Evolutionary conservation across 1,284 basidiomycete genomes (phyloP).

Genomic region (Apiotrichum brassicae): DNA sequence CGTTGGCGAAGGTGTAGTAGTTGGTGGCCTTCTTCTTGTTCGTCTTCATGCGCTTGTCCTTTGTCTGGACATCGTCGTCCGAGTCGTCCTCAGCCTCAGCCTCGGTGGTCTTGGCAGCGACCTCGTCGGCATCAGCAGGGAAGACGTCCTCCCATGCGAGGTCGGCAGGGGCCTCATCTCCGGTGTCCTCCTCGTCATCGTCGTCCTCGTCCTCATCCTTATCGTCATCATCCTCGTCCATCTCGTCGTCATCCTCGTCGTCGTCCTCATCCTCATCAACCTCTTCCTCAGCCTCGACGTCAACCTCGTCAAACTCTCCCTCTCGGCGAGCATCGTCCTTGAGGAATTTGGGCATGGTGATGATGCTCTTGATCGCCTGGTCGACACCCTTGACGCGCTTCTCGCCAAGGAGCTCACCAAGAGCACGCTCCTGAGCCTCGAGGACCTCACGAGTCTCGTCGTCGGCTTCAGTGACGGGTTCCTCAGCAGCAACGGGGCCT

Average conservation of each 20-base stretch:
- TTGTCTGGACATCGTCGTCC: slow-evolving; percentile 43
- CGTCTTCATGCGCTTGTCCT: slow-evolving; percentile 77
- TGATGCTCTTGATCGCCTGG: slow-evolving; percentile 54
- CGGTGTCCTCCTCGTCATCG: slow-evolving; percentile 24
- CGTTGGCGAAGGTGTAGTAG: slow-evolving; percentile 80
- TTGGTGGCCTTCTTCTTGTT: slow-evolving; percentile 89
- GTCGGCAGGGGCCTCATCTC: slow-evolving; percentile 52
- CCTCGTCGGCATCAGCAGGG: slow-evolving; percentile 46
- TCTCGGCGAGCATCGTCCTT: slow-evolving; percentile 46
- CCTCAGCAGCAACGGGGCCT: slow-evolving; percentile 23
- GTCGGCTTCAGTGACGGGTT: slow-evolving; percentile 25
- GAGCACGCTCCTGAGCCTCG: slow-evolving; percentile 38
- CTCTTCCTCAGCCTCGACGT: slow-evolving; percentile 26
- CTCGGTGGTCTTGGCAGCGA: slow-evolving; percentile 24
- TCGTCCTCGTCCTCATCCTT: slow-evolving; percentile 52
- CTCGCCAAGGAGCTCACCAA: slow-evolving; percentile 45
- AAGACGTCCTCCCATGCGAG: slow-evolving; percentile 78
- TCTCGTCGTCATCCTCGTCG: slow-evolving; percentile 52
- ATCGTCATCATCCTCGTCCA: slow-evolving; percentile 40
- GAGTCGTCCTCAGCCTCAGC: slow-evolving; percentile 25
- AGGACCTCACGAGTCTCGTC: slow-evolving; percentile 33
- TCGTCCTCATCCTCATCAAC: slow-evolving; percentile 39
- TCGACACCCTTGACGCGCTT: slow-evolving; percentile 53
- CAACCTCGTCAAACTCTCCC: slow-evolving; percentile 40
- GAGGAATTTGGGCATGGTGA: slow-evolving; percentile 53